Evolutionary conservation across 192 early-diverging fungal species (phyloP), one percentile per base, ranked within the genome.

Genomic region (Coemansia sp.): DNA sequence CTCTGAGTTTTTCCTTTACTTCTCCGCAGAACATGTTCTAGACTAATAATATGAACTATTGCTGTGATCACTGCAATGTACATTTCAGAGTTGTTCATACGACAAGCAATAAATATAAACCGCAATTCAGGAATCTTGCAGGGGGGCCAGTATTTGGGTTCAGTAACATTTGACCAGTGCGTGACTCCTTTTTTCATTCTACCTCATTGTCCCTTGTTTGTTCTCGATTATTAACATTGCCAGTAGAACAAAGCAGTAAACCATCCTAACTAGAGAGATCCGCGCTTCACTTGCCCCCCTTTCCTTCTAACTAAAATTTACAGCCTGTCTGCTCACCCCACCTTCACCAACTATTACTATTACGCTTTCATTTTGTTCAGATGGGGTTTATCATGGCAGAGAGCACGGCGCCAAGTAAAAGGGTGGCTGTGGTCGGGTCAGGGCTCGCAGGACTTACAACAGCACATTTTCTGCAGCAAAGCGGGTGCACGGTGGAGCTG

Each of bases 361-460:
- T 46, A 8, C 12, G 12, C 12, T 41, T 41, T 6, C 39, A 41
- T 36, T 18, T 20, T 35, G 16, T n/a, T 14, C 33, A 18, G 10
- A 59, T 59, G 57, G 57, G 35, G 30, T 36, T 38, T 36, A 18
- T 59, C 18, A 35, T 59, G 30, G 18, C 57, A 59, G 57, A 59
- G 24, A 59, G 24, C 16, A 59, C 57, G n/a, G 57, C 18, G 30
- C 16, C 45, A 30, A 51, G 49, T 14, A 67, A 66, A 41, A 63
- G 68, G 45, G 66, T 78, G 4, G 81, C 81, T 1, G 73, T 84
- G 18, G 64, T 84, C 39, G 81, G 81, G 11, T 78, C 81, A 0
- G 81, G 81, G 4, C 68, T 84, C 6, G 81, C 81, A 1, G 81
- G 81, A 1, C 69, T 84, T n/a, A 60, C 81, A 23, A 64, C 76